Base-by-base conservation (phyloP, 768 basidiomycete species). In the Baorangia bicolor region DNA sequence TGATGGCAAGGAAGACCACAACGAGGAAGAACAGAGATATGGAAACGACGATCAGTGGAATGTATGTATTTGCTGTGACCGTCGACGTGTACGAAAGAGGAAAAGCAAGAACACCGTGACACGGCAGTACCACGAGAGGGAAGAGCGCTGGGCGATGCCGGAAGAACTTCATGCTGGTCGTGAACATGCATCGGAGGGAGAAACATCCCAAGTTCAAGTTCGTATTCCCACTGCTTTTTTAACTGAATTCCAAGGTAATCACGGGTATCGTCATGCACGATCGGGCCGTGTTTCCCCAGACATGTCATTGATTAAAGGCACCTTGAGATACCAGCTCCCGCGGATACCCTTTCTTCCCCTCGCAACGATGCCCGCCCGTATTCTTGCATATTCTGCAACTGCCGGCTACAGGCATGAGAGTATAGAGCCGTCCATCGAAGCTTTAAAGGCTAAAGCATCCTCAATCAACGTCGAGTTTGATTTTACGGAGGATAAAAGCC, bases 341-440 rank as follows among this genome's bases (percentile, higher is more conserved):
- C 18, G n/a, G 23, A 14, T 20, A 39, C 30, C 37, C 33, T 2
- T 25, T 31, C 39, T 21, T n/a, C 21, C 13, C 33, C 12, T 27
- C 39, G 8, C 7, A 5, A 55, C 40, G 20, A 73, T 71, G 69
- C 51, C 71, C n/a, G 53, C 70, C 23, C 68, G 69, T 42, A 66
- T 90, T 10, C 74, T 88, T 33, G 79, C 85, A 18, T 88, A 84
- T 60, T 82, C 86, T 21, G 80, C 80, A 2, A 90, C 86, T 1
- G 65, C 70, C 7, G 81, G 78, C 5, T 92, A 80, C 68, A 75
- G 87, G 55, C 90, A 92, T 63, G 88, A 89, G 56, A 87, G 85
- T 4, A 91, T 91, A 53, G 88, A 88, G 0, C 81, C 83, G 2
- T 87, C 88, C 4, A 81, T 88, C 27, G 69, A 79, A 40, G 80